A percentile compares a stretch with the other conserved stretches of the same genome.
phyloP scores from a whole-genome alignment of 2,329 filamentous ascomycete species.

The Lachnellula hyalina region DNA sequence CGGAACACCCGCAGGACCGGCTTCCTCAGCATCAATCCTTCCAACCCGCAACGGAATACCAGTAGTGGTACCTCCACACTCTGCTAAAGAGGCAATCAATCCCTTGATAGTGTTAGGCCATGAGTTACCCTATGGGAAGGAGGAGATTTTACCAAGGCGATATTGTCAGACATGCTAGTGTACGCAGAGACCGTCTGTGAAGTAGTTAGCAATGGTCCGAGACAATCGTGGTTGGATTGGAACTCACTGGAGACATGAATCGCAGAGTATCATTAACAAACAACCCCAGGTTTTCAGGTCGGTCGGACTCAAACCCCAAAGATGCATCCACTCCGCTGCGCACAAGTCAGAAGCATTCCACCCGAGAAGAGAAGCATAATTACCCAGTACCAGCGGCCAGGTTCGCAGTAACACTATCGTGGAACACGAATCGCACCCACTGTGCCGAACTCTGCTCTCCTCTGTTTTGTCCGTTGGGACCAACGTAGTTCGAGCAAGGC shows the following conservation, averaged over 20 bases:
- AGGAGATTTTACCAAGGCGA: conserved; percentile 12
- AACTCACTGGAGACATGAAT: background rate
- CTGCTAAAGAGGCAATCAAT: conserved; percentile 6
- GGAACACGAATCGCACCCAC: conserved; percentile 56
- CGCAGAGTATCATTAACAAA: conserved; percentile 14
- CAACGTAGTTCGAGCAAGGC: too few species aligned
- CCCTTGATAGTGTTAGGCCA: conserved; percentile 7
- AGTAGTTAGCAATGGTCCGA: background rate
- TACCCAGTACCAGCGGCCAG: conserved; percentile 19
- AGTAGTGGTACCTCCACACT: conserved; percentile 8
- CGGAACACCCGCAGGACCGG: conserved; percentile 20
- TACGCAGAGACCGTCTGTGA: conserved; percentile 2
- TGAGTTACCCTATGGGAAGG: background rate
- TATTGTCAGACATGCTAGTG: conserved; percentile 18
- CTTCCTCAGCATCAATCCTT: conserved; percentile 26
- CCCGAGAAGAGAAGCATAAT: background rate
- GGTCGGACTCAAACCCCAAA: conserved; percentile 16
- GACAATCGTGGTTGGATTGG: background rate
- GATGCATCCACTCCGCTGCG: conserved; percentile 49
- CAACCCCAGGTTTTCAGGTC: conserved; percentile 45
- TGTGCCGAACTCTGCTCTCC: conserved; percentile 37
- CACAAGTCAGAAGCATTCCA: background rate
- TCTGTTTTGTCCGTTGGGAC: background rate
- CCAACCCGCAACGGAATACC: conserved; percentile 17
- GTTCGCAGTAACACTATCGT: conserved; percentile 54